A percentile compares a stretch with the other conserved stretches of the same genome.
These are phyloP conservation scores for Inga laurina DNA, from an alignment of 306 rosid genomes.

Conservation along the genomic window DNA sequence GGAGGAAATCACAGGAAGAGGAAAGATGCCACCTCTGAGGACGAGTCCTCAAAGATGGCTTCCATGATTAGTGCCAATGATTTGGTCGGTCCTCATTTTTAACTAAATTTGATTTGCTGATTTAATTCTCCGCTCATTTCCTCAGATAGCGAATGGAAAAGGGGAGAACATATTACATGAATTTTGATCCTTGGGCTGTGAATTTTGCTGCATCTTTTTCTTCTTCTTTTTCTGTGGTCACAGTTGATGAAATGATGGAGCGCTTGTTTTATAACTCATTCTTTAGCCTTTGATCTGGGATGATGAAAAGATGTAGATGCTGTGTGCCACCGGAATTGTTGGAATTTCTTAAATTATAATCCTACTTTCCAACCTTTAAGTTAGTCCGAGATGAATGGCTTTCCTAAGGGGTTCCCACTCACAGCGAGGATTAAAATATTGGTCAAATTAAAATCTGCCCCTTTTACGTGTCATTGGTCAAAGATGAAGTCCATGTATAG, in stretches of 20 bases:
- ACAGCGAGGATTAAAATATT: neutral
- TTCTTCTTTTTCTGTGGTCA: neutral
- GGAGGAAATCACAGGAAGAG: slow-evolving; percentile 56
- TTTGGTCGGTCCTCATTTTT: slow-evolving; percentile 51
- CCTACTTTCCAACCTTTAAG: neutral
- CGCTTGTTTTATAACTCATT: neutral
- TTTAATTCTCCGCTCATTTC: slow-evolving; percentile 2
- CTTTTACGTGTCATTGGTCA: slow-evolving; percentile 5
- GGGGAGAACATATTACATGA: neutral
- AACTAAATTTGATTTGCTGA: slow-evolving; percentile 17
- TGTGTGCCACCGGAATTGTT: neutral
- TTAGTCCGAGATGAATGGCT: neutral
- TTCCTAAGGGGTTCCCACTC: neutral
- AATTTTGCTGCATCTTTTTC: neutral
- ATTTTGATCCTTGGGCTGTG: neutral
- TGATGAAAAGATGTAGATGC: neutral
- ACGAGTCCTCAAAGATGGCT: slow-evolving; percentile 69
- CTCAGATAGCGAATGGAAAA: neutral
- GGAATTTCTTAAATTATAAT: slow-evolving; percentile 7
- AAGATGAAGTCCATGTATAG: neutral
- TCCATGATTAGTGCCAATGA: slow-evolving; percentile 53
- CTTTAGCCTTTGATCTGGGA: slow-evolving; percentile 11
- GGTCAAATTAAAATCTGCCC: neutral
- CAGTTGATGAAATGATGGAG: neutral
- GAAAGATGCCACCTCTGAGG: slow-evolving; percentile 61